A percentile compares a stretch with the other conserved stretches of the same genome.
Conservation (phyloP, 1,139 yeast genomes). For the Williopsis jadinii region DNA sequence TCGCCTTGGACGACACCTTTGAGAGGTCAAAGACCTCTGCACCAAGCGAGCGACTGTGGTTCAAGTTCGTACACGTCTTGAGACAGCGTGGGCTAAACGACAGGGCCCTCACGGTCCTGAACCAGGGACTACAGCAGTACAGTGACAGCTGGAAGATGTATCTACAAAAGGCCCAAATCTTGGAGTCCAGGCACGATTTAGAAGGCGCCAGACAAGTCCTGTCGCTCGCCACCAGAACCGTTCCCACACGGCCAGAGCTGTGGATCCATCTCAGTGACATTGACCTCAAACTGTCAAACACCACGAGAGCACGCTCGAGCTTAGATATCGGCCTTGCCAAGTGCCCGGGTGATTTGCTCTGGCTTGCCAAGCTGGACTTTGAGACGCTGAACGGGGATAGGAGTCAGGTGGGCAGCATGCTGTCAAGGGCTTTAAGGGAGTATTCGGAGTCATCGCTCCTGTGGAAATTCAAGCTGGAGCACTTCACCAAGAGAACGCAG, state of each 20-base stretch:
- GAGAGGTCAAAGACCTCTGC: constrained; percentile 31
- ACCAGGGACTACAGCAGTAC: constrained; percentile 39
- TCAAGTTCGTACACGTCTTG: constrained; percentile 52
- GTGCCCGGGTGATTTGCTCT: constrained; percentile 39
- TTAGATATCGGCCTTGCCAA: constrained; percentile 55
- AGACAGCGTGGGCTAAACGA: constrained; percentile 32
- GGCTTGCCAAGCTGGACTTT: constrained; percentile 52
- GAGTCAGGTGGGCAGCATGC: constrained; percentile 47
- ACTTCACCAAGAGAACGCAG: constrained; percentile 39
- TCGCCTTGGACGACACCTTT: constrained; percentile 38
- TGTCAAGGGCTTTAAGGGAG: constrained; percentile 53
- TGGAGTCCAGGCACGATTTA: constrained; percentile 26
- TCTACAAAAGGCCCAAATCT: constrained; percentile 54
- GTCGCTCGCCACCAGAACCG: constrained; percentile 40
- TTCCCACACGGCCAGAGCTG: constrained; percentile 38
- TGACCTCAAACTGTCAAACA: constrained; percentile 34
- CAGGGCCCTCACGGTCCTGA: constrained; percentile 34
- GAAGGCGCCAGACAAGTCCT: constrained; percentile 43
- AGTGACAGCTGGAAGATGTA: constrained; percentile 42
- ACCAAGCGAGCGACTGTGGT: constrained; percentile 47
- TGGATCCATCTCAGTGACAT: constrained; percentile 53
- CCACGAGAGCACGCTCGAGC: constrained; percentile 62
- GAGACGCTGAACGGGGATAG: constrained; percentile 47
- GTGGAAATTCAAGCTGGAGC: constrained; percentile 55
- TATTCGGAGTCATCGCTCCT: constrained; percentile 53